Base-by-base conservation (phyloP, 2,329 filamentous ascomycete genomes). In the Neofusicoccum laricinum region DNA sequence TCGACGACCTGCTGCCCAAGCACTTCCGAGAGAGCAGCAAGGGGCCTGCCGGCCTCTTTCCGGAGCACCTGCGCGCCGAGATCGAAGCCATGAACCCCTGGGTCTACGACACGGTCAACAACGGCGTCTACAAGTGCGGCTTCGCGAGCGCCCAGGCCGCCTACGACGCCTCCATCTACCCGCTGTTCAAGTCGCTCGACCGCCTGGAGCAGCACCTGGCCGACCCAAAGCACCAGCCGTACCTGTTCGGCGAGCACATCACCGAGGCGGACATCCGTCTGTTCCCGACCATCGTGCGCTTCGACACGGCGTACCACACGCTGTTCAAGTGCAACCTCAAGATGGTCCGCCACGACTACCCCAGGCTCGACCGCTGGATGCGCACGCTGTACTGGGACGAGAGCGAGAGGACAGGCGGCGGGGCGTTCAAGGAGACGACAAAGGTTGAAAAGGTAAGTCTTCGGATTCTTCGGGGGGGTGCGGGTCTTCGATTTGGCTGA, bases 251-350 rank as follows among this genome's bases (percentile, higher is more conserved):
- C 32, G 79, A 88, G 43, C 73, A 80, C 25, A 77, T 97, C 68
- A 97, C 92, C 1, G 93, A 97, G 80, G 90, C 88, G 0, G 93
- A 96, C 74, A 84, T 97, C 62, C 79, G 93, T 48, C 82, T 96
- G 72, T 90, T 67, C 48, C 64, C 70, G 4, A 72, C 70, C 2
- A 25, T 72, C 14, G 61, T 66, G 3, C 62, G 71, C 38, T 72
- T 72, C 69, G 90, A 93, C 67, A 96, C 73, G 2, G 62, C 62
- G 0, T 64, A 64, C 32, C 90, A 96, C 61, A 92, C 95, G 79
- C 90, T 93, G 78, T 94, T 94, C 82, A 90, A 90, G 78, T 89
- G 86, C 69, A 90, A 89, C 66, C 70, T 88, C 17, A 86, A 83
- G 69, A 86, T 84, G 70, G 86, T 90, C 65, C 78, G 86, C 2